Base-by-base conservation (phyloP, 805 yeast genomes). In the Candida andamanensis region DNA sequence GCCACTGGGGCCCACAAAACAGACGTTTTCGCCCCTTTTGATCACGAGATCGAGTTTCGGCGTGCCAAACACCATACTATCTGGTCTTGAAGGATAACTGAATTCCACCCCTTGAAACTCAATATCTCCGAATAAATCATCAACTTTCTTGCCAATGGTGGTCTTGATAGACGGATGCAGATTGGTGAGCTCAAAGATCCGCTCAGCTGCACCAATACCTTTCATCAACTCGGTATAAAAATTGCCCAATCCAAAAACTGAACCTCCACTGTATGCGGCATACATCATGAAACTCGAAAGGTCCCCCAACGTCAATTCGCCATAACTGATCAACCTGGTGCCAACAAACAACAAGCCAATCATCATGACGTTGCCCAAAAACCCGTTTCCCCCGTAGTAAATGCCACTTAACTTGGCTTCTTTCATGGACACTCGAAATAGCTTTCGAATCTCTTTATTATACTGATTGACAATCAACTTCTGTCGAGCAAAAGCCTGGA, bases 1-100 rank as follows among this genome's bases (percentile, higher is more conserved):
- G 2, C 97, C 97, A 20, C 94, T 81, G n/a, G 95, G 96, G 2
- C 97, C 97, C 12, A 89, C 97, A 37, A 90, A 77, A 52, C 97
- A 89, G 11, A 89, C 78, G 47, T 90, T 90, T 45, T 85, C 89
- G 10, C 97, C 97, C 20, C 83, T 77, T 11, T 64, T 54, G 27
- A 90, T 78, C 2, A 60, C 66, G 35, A 90, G 64, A 42, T 74
- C 66, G 34, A 89, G 58, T 5, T 28, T 17, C 2, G 31, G 12
- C 11, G 20, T 16, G 11, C 27, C 26, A 58, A 90, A 86, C 15
- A 90, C 80, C 13, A 58, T 56, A 26, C 79, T 75, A 35, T 83
- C 77, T 12, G 78, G 78, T 40, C 97, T 73, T 1, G 95, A 85
- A 20, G 97, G 97, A 54, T 90, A 90, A 17, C 72, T 64, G 55